Base-by-base conservation (phyloP, 257 asterid genomes). In the Solanum habrochaites region DNA sequence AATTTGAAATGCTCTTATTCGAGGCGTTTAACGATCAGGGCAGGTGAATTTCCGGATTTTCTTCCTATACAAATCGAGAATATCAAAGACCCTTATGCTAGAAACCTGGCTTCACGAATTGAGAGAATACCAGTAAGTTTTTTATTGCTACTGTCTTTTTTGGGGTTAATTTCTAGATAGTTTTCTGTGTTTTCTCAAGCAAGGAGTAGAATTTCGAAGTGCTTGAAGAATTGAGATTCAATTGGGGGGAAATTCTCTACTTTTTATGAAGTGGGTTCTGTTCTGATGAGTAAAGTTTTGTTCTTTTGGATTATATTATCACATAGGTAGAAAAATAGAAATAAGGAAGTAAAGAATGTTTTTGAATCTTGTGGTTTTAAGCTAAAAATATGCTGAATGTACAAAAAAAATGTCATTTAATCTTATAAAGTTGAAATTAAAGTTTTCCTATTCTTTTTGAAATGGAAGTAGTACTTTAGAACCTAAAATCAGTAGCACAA, bases 51-150 rank as follows among this genome's bases (percentile, higher is more conserved):
- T 87, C 91, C 92, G 11, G 29, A 70, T 60, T 89, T 85, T 90
- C 87, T 91, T 67, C 91, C 94, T 16, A 88, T 86, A 90, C 83
- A 91, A 92, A 90, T 92, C 10, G 93, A 89, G 23, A 80, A 69
- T 40, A 89, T 95, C 85, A 94, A 91, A 87, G 99, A 94, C 91
- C 90, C 93, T 11, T 92, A 56, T 83, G 98, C 98, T 43, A 90
- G 95, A 88, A 94, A 91, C 78, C 89, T 95, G 75, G 98, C 98
- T 88, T 90, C 96, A 7, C 92, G 98, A 89, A 95, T 92, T 86
- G 90, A 89, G 72, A 90, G 94, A 64, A 45, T 92, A 12, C 98
- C 98, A 49, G 98, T 96, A 89, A 83, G 83, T 6, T 56, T 45
- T 77, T 6, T 62, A 11, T 62, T 62, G 8, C 70, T n/a, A n/a